Percentiles rank a stretch among this genome's conserved stretches.
Evolutionary conservation across 345 rosid genomes (phyloP).

Genomic region (Acer yangbiense): DNA sequence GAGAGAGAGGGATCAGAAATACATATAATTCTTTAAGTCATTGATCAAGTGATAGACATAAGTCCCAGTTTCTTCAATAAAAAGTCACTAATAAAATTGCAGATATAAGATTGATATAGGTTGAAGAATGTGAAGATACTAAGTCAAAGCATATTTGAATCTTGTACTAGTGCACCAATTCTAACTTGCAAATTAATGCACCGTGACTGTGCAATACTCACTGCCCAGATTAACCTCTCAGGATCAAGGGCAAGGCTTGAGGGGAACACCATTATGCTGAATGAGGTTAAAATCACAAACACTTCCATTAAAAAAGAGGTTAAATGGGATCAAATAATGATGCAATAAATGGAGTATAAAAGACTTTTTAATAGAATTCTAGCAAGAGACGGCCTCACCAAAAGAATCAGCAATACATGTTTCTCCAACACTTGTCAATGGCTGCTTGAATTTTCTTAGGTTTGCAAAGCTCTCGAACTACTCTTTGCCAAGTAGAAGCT

Average conservation of each 20-base stretch:
- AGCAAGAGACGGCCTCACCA: constrained; percentile 6
- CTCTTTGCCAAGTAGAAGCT: constrained; percentile 62
- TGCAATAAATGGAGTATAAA: no score
- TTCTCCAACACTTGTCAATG: constrained; percentile 69
- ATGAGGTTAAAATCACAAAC: no score
- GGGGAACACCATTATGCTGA: no score
- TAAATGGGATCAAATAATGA: no score
- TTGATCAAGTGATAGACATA: constrained; percentile 1
- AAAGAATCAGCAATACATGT: constrained; percentile 42
- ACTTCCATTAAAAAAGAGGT: no score
- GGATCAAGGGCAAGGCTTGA: no score
- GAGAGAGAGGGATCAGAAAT: background rate
- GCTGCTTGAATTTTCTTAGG: constrained; percentile 60
- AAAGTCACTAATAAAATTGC: background rate
- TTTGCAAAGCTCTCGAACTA: constrained; percentile 72
- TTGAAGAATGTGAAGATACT: constrained; percentile 4
- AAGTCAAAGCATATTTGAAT: constrained; percentile 78
- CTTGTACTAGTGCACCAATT: constrained; percentile 82
- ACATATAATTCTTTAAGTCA: no score
- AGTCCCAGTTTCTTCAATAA: background rate
- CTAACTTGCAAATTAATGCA: constrained; percentile 81
- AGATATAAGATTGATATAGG: background rate
- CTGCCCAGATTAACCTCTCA: constrained; percentile 57
- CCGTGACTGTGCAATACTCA: constrained; percentile 80
- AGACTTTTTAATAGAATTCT: background rate